These are phyloP conservation scores for Hypholoma sublateritium DNA, from an alignment of 768 basidiomycete genomes.

Conservation along the genomic window DNA sequence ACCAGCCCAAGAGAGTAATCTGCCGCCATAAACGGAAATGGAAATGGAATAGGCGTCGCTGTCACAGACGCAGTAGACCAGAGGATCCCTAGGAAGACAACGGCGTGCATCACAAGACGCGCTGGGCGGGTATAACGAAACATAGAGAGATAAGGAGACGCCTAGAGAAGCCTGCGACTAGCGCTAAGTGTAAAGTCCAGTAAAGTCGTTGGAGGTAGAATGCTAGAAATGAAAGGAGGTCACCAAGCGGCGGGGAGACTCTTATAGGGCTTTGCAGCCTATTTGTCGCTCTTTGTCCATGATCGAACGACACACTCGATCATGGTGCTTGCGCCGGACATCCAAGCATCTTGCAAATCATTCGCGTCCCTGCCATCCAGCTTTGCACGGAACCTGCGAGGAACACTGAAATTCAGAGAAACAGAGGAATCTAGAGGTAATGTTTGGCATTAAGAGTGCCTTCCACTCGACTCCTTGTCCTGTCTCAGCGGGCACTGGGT, in stretches of 20 bases:
- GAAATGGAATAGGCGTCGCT: constrained; percentile 39
- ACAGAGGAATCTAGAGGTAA: too few relatives aligned
- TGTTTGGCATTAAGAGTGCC: too few relatives aligned
- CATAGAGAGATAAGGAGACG: constrained; percentile 9
- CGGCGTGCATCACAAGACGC: constrained; percentile 35
- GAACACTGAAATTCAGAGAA: not conserved
- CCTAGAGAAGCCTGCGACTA: constrained; percentile 16
- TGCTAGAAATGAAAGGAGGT: constrained; percentile 8
- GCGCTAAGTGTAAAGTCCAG: constrained; percentile 12
- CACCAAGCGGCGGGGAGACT: not conserved
- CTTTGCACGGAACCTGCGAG: too few relatives aligned
- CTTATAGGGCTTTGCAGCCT: not conserved
- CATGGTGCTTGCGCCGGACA: too few relatives aligned
- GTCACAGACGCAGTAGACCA: constrained; percentile 24
- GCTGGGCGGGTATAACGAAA: constrained; percentile 28
- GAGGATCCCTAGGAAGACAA: constrained; percentile 34
- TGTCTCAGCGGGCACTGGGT: too few relatives aligned
- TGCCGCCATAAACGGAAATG: constrained; percentile 28
- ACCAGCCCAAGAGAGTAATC: constrained; percentile 27
- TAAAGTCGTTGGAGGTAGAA: constrained; percentile 5
- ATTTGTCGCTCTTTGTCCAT: constrained; percentile 18
- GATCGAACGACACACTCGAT: not conserved
- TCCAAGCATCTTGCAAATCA: too few relatives aligned
- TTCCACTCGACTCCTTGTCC: too few relatives aligned
- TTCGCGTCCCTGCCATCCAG: too few relatives aligned